Conservation (phyloP, 2,329 filamentous ascomycete genomes). For the Colletotrichum magnum region DNA sequence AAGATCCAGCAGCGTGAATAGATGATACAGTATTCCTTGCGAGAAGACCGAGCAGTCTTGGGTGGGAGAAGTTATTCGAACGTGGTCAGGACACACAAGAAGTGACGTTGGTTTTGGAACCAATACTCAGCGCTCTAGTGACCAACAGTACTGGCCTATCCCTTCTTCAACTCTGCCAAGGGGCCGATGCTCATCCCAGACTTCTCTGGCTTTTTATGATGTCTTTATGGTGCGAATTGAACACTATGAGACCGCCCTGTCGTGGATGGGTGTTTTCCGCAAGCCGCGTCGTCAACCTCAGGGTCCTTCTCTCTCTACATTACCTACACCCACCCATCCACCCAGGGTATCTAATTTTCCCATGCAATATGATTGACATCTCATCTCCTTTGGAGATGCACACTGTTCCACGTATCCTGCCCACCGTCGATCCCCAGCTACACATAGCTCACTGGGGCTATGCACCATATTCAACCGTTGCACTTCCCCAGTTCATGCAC, state of each 20-base stretch:
- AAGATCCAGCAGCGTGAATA: no score
- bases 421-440: neutral
- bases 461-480: neutral
- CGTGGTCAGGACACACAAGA: no score
- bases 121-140: no score
- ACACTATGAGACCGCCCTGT: conserved; percentile 24
- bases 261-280: conserved; percentile 8
- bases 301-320: conserved; percentile 11
- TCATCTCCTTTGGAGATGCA: conserved; percentile 2
- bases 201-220: neutral
- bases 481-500: neutral
- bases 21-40: no score
- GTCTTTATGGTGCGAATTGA: neutral
- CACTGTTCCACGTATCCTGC: conserved; percentile 1
- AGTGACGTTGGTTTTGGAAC: no score
- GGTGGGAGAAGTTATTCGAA: no score
- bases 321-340: conserved; percentile 28
- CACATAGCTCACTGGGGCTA: neutral
- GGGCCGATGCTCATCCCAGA: neutral
- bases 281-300: neutral
- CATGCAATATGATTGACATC: conserved; percentile 15
- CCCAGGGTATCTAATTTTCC: conserved; percentile 37
- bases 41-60: no score
- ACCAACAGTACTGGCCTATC: no score
- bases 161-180: no score